These are phyloP conservation scores for Vigna unguiculata DNA, from an alignment of 306 rosid genomes.

Conservation along the genomic window DNA sequence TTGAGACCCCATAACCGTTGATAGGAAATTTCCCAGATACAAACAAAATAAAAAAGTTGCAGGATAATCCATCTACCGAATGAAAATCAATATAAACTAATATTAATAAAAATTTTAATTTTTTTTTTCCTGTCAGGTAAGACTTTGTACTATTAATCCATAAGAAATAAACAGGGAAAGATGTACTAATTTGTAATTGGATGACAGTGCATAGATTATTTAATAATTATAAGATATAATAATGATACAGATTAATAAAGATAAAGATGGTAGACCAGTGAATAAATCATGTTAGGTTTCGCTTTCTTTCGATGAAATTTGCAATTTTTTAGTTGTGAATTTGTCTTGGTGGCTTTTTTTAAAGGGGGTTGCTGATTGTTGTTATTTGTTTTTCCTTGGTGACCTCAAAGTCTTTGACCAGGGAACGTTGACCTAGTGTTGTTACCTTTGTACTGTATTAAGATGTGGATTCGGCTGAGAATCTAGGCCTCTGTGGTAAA, in stretches of 20 bases:
- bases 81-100: background rate
- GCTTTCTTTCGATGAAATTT: slow-evolving; percentile 61
- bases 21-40: slow-evolving; percentile 50
- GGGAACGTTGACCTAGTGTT: slow-evolving; percentile 60
- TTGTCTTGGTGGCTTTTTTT: slow-evolving; percentile 51
- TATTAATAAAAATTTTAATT: background rate
- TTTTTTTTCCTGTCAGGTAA: background rate
- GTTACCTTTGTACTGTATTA: slow-evolving; percentile 40
- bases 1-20: slow-evolving; percentile 49
- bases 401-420: slow-evolving; percentile 62
- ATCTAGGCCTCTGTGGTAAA: slow-evolving; percentile 52
- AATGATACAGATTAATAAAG: background rate
- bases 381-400: slow-evolving; percentile 47
- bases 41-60: slow-evolving; percentile 45
- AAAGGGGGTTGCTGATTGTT: slow-evolving; percentile 51
- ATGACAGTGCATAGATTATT: background rate
- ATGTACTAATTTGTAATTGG: background rate
- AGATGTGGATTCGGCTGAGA: slow-evolving; percentile 52
- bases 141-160: background rate
- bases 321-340: slow-evolving; percentile 47
- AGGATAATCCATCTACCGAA: slow-evolving; percentile 33
- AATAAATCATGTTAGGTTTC: slow-evolving; percentile 49
- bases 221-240: background rate
- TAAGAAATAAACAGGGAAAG: background rate
- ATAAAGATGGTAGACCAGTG: slow-evolving; percentile 41